phyloP scores from a whole-genome alignment of 129 eudicot species.

The Apium graveolens region DNA sequence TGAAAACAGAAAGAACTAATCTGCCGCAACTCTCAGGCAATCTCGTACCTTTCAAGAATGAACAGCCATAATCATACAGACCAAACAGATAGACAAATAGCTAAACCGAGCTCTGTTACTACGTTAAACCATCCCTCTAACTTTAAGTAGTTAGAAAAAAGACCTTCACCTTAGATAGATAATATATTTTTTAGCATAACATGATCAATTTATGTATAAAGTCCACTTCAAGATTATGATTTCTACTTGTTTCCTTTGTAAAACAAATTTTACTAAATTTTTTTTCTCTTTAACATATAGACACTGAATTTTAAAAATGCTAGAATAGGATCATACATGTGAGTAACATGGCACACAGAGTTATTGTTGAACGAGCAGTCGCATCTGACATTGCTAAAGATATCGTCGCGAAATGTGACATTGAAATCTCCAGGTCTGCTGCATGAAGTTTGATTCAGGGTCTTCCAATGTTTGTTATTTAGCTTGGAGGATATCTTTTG shows the following conservation, averaged over 20 bases:
- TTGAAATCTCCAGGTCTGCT: not conserved
- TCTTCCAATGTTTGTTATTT: not conserved
- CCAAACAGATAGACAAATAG: no score
- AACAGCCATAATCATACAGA: no score
- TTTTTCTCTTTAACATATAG: no score
- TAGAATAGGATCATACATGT: slow-evolving; percentile 5
- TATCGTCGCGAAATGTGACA: not conserved
- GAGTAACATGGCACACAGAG: not conserved
- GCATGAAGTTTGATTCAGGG: not conserved
- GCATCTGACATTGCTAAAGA: not conserved
- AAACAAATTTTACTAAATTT: no score
- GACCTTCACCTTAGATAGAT: no score
- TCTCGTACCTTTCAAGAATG: no score
- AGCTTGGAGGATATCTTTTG: not conserved
- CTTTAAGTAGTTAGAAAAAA: no score
- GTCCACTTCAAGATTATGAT: not conserved
- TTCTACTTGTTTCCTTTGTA: not conserved
- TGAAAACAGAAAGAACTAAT: not conserved
- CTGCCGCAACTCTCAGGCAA: not conserved
- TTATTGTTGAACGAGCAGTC: not conserved
- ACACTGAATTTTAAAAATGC: not conserved
- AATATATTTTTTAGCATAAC: not conserved
- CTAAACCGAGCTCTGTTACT: no score
- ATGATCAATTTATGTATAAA: no score
- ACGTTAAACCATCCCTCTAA: no score